Base-by-base conservation (phyloP, 2,329 filamentous ascomycete species). In the Huntiella omanensis region DNA sequence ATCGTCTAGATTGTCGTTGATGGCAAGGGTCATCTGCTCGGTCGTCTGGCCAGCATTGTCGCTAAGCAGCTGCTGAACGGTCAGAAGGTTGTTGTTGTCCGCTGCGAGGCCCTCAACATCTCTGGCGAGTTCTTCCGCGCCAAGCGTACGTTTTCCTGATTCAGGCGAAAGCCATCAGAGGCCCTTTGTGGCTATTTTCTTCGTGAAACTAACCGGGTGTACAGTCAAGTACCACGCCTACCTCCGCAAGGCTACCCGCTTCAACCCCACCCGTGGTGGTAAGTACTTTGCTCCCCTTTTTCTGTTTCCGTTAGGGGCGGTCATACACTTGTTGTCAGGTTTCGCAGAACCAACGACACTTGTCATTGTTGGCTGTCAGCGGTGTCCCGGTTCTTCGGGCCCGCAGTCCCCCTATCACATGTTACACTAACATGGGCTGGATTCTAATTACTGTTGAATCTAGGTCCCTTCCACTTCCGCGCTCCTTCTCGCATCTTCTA, bases 71-170 rank as follows among this genome's bases (percentile, higher is more conserved):
- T 96, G 64, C 83, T 96, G 61, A 92, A 80, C 70, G 88, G 88
- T 67, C 88, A 96, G 76, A 96, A 96, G 83, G 92, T 98, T 66
- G 88, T 96, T 62, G 75, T 98, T 60, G 91, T 98, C 67, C 85
- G 91, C 76, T 92, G 83, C 72, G 91, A 98, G 75, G 86, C 85
- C 62, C 80, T 98, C 69, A 98, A 98, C 81, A 98, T 98, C 78
- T 98, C 91, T 59, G 91, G 91, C 73, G 91, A 96, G 77, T 98
- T 98, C 84, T 98, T 98, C 83, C 86, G 91, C 69, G 80, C 88
- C 59, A 98, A 98, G 83, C 83, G 91, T 98, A 94, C 70, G 88
- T 94, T 62, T 54, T 22, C 45, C 5, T 39, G 8, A 45, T 28
- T 32, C 12, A 33, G 32, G 35, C 19, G 16, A 33, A 16, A 37